Evolutionary conservation across 164 flowering plant genomes (phyloP).

Genomic region (Magnolia officinalis): DNA sequence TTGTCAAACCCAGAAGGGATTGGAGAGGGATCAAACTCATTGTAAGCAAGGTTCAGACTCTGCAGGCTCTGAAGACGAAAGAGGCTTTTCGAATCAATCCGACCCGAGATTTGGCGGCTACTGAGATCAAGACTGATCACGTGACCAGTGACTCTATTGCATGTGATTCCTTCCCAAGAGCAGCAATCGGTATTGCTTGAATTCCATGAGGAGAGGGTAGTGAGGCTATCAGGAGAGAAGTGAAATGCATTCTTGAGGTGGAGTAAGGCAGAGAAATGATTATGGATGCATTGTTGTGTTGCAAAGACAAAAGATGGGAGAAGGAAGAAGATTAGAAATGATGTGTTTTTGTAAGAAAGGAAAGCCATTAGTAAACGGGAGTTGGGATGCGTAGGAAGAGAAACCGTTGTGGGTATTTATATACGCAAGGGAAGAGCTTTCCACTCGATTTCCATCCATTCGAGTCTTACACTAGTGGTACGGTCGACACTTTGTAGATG

Average conservation of each 20-base stretch:
- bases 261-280: slow-evolving; percentile 26
- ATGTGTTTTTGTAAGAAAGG: too few relatives aligned
- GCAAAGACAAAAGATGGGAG: too few relatives aligned
- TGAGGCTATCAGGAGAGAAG: background rate
- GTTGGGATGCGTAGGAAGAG: too few relatives aligned
- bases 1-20: slow-evolving; percentile 35
- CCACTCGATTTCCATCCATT: too few relatives aligned
- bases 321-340: too few relatives aligned
- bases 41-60: slow-evolving; percentile 36
- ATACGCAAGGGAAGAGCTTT: too few relatives aligned
- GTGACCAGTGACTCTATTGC: slow-evolving; percentile 24
- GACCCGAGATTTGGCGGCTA: slow-evolving; percentile 18
- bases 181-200: slow-evolving; percentile 27
- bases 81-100: background rate
- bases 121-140: slow-evolving; percentile 35
- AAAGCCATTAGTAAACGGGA: too few relatives aligned
- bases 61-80: slow-evolving; percentile 16
- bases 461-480: too few relatives aligned
- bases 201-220: slow-evolving; percentile 32
- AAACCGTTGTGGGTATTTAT: too few relatives aligned
- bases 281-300: slow-evolving; percentile 19
- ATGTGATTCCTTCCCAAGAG: slow-evolving; percentile 34
- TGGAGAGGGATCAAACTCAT: slow-evolving; percentile 15
- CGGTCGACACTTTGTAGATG: background rate
- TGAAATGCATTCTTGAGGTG: background rate